Conservation (phyloP, 495 filamentous ascomycete species). For the Pseudevernia furfuracea region DNA sequence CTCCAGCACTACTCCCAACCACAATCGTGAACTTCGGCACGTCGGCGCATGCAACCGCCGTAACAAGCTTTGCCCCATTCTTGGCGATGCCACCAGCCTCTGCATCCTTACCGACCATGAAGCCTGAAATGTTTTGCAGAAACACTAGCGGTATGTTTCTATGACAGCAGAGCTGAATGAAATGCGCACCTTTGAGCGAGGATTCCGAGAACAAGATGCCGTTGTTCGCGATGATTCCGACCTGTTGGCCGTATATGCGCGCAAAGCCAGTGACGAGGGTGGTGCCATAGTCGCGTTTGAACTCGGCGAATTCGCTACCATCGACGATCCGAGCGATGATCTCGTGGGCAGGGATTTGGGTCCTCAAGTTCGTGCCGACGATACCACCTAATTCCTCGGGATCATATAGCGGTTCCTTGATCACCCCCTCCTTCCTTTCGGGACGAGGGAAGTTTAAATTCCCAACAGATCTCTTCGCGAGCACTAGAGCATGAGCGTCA, state of each 20-base stretch:
- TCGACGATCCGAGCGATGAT: slow-evolving; percentile 94
- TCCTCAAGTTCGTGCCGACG: slow-evolving; percentile 78
- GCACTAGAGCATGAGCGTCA: slow-evolving; percentile 85
- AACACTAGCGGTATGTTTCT: slow-evolving; percentile 85
- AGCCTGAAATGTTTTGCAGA: slow-evolving; percentile 92
- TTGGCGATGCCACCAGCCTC: slow-evolving; percentile 95
- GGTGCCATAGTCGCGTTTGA: slow-evolving; percentile 85
- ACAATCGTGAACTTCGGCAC: slow-evolving; percentile 98
- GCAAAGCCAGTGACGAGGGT: slow-evolving; percentile 91
- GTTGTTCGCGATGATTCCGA: slow-evolving; percentile 94
- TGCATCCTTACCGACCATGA: slow-evolving; percentile 94
- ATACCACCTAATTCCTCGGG: slow-evolving; percentile 77
- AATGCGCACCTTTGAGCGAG: slow-evolving; percentile 90
- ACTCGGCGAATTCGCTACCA: slow-evolving; percentile 82
- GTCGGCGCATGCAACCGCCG: slow-evolving; percentile 87
- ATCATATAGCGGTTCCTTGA: slow-evolving; percentile 73
- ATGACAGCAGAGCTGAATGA: slow-evolving; percentile 94
- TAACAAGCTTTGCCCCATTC: slow-evolving; percentile 95
- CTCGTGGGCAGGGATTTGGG: slow-evolving; percentile 76
- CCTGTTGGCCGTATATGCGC: slow-evolving; percentile 77
- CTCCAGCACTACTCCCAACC: slow-evolving; percentile 71
- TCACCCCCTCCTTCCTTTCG: slow-evolving; percentile 20
- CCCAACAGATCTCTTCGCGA: slow-evolving; percentile 72
- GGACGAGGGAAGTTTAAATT: slow-evolving; percentile 78
- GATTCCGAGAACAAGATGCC: slow-evolving; percentile 93